A percentile compares a stretch with the other conserved stretches of the same genome.
These are phyloP conservation scores for Hordeum marinum DNA, from an alignment of 176 grass and related monocot genomes.

Conservation along the genomic window DNA sequence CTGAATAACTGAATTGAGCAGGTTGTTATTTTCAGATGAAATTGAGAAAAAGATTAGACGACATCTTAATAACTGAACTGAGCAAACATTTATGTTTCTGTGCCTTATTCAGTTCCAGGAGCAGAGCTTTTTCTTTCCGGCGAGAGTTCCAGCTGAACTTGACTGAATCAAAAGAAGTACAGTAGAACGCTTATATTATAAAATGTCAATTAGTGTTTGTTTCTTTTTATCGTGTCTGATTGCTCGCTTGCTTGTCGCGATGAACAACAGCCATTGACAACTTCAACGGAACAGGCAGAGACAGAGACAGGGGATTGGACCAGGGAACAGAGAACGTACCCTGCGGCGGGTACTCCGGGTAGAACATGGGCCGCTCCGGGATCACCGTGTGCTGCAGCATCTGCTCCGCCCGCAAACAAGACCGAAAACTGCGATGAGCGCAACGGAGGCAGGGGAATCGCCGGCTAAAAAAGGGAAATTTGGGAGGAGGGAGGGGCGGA, in stretches of 20 bases:
- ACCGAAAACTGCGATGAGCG: background rate
- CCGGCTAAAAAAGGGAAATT: too few species aligned
- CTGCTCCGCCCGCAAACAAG: conserved; percentile 15
- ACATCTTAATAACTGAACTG: background rate
- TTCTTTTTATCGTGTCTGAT: too few species aligned
- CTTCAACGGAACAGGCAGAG: background rate
- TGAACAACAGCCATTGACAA: background rate
- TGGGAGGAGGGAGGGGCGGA: background rate
- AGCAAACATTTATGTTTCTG: background rate
- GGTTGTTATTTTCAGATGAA: background rate
- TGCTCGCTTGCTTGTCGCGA: background rate
- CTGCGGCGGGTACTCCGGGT: conserved; percentile 78
- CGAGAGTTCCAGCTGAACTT: background rate
- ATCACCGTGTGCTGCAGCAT: conserved; percentile 73
- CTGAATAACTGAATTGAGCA: background rate
- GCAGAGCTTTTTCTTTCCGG: background rate
- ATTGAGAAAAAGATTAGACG: background rate
- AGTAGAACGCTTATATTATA: background rate
- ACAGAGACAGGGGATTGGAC: background rate
- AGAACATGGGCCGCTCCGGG: conserved; percentile 86
- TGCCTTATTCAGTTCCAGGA: background rate
- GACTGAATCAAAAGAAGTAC: background rate
- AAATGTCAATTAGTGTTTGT: background rate
- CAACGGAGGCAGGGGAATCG: background rate
- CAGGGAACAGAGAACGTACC: background rate